phyloP scores from a whole-genome alignment of 805 yeast species.

The Kodamaea restingae region DNA sequence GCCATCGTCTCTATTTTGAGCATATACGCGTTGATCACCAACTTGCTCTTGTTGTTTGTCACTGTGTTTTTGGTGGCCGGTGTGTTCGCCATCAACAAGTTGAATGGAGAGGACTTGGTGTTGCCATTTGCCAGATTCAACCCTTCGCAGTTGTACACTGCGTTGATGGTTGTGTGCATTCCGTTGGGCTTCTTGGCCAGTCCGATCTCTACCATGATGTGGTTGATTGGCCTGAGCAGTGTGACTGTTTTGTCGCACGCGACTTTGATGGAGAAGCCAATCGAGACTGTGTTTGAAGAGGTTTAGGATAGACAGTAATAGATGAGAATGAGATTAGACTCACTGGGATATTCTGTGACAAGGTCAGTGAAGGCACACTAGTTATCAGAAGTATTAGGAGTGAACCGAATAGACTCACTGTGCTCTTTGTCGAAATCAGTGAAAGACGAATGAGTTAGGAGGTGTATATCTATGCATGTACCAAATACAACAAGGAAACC shows the following conservation, averaged over 20 bases:
- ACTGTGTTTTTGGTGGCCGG: slow-evolving; percentile 69
- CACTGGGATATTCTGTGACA: background rate
- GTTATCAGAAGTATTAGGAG: no score
- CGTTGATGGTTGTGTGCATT: slow-evolving; percentile 66
- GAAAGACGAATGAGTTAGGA: no score
- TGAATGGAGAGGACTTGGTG: slow-evolving; percentile 79
- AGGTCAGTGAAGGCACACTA: no score
- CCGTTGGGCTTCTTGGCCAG: slow-evolving; percentile 86
- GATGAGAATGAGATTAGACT: background rate
- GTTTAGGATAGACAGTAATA: slow-evolving; percentile 21
- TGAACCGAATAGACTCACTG: no score
- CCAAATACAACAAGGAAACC: no score
- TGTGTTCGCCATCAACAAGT: slow-evolving; percentile 67
- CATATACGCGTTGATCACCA: slow-evolving; percentile 83
- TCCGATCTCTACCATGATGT: slow-evolving; percentile 83
- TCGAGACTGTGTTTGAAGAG: slow-evolving; percentile 88
- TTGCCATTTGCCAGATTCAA: slow-evolving; percentile 69
- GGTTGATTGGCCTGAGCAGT: slow-evolving; percentile 87
- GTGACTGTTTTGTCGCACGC: slow-evolving; percentile 83
- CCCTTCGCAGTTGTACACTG: slow-evolving; percentile 80
- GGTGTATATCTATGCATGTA: no score
- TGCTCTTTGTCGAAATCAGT: no score
- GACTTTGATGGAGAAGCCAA: slow-evolving; percentile 87
- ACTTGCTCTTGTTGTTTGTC: slow-evolving; percentile 79
- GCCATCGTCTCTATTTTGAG: slow-evolving; percentile 68